Conservation (phyloP, 139 green algal species). For the Raphidocelis subcapitata region DNA sequence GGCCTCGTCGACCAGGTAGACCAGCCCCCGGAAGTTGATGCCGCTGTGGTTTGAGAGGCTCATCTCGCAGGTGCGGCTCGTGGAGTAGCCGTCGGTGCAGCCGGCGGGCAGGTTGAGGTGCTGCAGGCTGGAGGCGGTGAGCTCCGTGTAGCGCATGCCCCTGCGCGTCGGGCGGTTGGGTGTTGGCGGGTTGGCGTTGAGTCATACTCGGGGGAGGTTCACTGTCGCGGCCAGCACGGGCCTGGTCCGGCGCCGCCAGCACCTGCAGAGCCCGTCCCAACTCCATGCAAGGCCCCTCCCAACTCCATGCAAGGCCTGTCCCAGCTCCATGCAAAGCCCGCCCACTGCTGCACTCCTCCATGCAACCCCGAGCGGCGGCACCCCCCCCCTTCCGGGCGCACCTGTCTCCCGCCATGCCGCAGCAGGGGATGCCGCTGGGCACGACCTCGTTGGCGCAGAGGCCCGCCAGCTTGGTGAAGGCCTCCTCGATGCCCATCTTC, state of each 20-base stretch:
- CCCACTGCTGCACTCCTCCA: too few relatives aligned
- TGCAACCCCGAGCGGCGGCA: too few relatives aligned
- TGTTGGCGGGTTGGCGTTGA: too few relatives aligned
- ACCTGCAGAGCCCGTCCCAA: too few relatives aligned
- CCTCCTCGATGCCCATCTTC: slow-evolving; percentile 95
- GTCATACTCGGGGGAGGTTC: too few relatives aligned
- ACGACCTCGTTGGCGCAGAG: slow-evolving; percentile 83
- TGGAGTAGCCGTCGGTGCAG: slow-evolving; percentile 93
- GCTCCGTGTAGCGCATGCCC: slow-evolving; percentile 94
- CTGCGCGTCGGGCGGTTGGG: slow-evolving; percentile 7
- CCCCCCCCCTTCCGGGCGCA: too few relatives aligned
- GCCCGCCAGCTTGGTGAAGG: slow-evolving; percentile 82
- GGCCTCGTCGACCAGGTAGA: slow-evolving; percentile 93
- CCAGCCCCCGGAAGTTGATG: slow-evolving; percentile 91
- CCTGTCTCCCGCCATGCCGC: slow-evolving; percentile 93
- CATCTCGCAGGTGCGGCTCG: slow-evolving; percentile 94
- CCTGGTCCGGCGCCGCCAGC: too few relatives aligned
- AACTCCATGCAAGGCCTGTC: too few relatives aligned
- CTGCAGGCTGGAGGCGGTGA: slow-evolving; percentile 80
- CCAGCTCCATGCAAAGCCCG: too few relatives aligned
- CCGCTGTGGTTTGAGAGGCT: slow-evolving; percentile 87
- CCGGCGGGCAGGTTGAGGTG: slow-evolving; percentile 70
- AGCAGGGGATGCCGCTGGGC: slow-evolving; percentile 87
- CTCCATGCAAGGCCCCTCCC: too few relatives aligned
- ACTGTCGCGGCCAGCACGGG: too few relatives aligned